phyloP scores from a whole-genome alignment of 2,329 filamentous ascomycete genomes.

The Corynespora cassiicola region DNA sequence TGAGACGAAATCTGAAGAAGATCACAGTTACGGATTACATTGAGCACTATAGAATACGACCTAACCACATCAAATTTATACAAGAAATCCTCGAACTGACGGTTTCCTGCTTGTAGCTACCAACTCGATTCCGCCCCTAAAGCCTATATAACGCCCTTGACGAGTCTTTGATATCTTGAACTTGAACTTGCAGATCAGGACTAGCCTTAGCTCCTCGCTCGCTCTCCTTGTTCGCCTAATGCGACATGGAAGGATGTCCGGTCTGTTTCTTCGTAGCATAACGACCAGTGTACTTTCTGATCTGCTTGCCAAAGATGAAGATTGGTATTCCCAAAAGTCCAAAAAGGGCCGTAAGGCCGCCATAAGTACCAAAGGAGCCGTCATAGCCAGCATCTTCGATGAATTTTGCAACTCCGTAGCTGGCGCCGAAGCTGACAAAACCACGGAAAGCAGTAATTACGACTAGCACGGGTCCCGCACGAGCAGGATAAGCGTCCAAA shows the following conservation, averaged over 20 bases:
- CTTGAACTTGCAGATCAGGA: too few relatives aligned
- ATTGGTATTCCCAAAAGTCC: constrained; percentile 36
- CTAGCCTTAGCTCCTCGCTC: neutral
- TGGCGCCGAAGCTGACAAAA: constrained; percentile 53
- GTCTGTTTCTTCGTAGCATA: constrained; percentile 27
- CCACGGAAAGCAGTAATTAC: constrained; percentile 56
- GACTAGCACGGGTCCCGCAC: constrained; percentile 51
- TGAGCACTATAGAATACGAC: too few relatives aligned
- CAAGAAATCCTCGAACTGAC: neutral
- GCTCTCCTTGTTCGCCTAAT: neutral
- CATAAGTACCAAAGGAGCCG: constrained; percentile 39
- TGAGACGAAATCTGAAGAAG: too few relatives aligned
- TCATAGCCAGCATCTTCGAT: constrained; percentile 39
- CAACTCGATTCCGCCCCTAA: too few relatives aligned
- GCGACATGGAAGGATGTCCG: constrained; percentile 15
- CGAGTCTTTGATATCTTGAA: too few relatives aligned
- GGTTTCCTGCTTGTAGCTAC: too few relatives aligned
- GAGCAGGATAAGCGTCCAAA: constrained; percentile 53
- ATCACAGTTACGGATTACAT: too few relatives aligned
- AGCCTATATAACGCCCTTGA: too few relatives aligned
- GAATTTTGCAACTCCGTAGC: constrained; percentile 46
- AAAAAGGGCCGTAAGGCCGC: constrained; percentile 34
- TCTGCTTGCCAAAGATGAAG: constrained; percentile 39
- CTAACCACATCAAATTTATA: neutral
- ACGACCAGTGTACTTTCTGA: constrained; percentile 35